Evolutionary conservation across 2,329 filamentous ascomycete genomes (phyloP), one percentile per base, ranked within the genome.

Genomic region (Penicillium capsulatum): DNA sequence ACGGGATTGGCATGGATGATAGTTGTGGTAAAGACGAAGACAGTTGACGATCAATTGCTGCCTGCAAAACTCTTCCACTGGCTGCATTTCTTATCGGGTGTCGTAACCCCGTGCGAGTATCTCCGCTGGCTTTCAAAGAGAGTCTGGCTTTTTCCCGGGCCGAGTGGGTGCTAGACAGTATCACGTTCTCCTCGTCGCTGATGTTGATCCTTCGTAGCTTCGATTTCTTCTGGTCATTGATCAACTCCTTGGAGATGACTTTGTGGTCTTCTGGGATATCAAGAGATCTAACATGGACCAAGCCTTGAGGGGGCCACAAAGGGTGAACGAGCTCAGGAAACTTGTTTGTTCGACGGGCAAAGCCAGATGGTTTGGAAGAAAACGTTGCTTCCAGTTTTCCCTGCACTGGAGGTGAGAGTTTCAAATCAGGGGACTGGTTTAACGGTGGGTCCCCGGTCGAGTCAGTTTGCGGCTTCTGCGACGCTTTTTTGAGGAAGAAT

Each of bases 401-500:
- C 15, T 44, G 47, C 30, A 19, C 19, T 7, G n/a, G n/a, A 24
- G 37, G 31, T 2, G 28, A 8, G 20, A 27, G 20, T 34, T 5
- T 27, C 26, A 11, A 35, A 19, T 35, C 17, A n/a, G 20, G 10
- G 5, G 16, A 16, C 29, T 31, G n/a, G 11, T 10, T 14, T 4
- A 32, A 7, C 30, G 29, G 13, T 17, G 16, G 7, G 2, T 20
- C 15, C 16, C n/a, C 10, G 13, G 17, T 9, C 3, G 3, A 30
- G 8, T 35, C 29, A 10, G 17, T 7, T 4, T 51, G 46, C 1
- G 41, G 4, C 15, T 54, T 57, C 17, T 44, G 59, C 7, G 63
- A 60, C 5, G 69, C 15, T 50, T 81, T 84, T 4, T 75, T 77
- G 11, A 74, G 57, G 55, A 89, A 89, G 57, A 89, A 86, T 0